phyloP scores from a whole-genome alignment of 352 stramenopile species.

The Elongisporangium senticosum region DNA sequence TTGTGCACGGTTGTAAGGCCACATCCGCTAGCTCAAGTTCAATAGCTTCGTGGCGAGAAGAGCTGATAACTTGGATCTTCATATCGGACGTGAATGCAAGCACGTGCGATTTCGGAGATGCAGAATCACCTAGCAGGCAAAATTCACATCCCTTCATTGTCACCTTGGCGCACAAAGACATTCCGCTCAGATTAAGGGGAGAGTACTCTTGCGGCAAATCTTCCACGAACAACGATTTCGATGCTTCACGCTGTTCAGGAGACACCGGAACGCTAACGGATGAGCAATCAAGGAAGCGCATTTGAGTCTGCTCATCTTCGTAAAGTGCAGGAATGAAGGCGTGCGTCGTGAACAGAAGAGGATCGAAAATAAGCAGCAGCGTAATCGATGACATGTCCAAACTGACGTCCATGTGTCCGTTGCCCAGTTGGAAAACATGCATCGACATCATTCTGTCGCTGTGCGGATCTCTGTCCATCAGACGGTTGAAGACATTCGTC shows the following conservation, averaged over 20 bases:
- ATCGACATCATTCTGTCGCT: conserved; percentile 49
- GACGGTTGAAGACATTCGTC: conserved; percentile 70
- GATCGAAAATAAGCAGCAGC: conserved; percentile 72
- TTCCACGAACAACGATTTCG: conserved; percentile 36
- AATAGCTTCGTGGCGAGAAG: conserved; percentile 53
- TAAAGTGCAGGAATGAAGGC: conserved; percentile 54
- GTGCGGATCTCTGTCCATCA: conserved; percentile 73
- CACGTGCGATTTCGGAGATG: conserved; percentile 63
- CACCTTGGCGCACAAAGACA: conserved; percentile 47
- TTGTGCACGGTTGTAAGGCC: conserved; percentile 65
- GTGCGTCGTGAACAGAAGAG: conserved; percentile 46
- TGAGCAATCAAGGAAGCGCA: conserved; percentile 64
- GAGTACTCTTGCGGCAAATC: conserved; percentile 67
- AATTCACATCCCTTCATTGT: conserved; percentile 56
- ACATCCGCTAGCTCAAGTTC: conserved; percentile 77
- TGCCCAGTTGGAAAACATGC: conserved; percentile 37
- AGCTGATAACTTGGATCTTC: conserved; percentile 57
- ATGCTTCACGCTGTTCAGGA: conserved; percentile 46
- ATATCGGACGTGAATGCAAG: conserved; percentile 79
- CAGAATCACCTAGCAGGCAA: conserved; percentile 74
- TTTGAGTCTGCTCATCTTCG: conserved; percentile 67
- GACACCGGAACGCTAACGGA: conserved; percentile 33
- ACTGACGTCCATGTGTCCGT: conserved; percentile 48
- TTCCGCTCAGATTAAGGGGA: conserved; percentile 54
- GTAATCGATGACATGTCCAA: conserved; percentile 58